phyloP scores from a whole-genome alignment of 305 asterid species.

The Rubia peregrina region DNA sequence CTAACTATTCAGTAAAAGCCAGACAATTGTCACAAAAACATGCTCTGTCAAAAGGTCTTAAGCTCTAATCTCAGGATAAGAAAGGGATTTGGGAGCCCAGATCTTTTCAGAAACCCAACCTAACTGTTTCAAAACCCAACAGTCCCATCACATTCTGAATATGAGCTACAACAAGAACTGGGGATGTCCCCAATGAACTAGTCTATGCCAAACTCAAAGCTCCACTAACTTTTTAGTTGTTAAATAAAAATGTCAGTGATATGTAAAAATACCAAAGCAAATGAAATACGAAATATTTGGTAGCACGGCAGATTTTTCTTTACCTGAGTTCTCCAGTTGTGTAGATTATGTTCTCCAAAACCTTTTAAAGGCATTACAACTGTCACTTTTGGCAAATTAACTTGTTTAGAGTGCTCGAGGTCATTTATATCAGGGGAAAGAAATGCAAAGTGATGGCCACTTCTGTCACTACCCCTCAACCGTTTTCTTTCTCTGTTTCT shows the following conservation, averaged over 20 bases:
- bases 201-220: neutral
- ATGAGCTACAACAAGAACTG: neutral
- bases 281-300: constrained; percentile 3
- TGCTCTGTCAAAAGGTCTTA: neutral
- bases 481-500: constrained; percentile 80
- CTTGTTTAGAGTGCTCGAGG: constrained; percentile 86
- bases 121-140: neutral
- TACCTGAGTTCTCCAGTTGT: constrained; percentile 98
- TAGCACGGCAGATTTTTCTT: constrained; percentile 13
- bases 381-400: constrained; percentile 73
- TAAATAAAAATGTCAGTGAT: neutral
- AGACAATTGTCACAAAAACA: neutral
- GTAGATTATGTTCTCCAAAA: constrained; percentile 94
- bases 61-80: neutral
- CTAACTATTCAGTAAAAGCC: neutral
- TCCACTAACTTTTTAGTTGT: neutral
- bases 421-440: constrained; percentile 65
- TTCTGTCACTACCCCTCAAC: constrained; percentile 43
- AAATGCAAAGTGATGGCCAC: constrained; percentile 74
- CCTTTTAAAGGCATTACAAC: constrained; percentile 98
- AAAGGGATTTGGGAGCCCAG: neutral
- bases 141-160: neutral
- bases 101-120: neutral
- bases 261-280: neutral
- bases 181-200: neutral